phyloP scores from a whole-genome alignment of 768 basidiomycete species.

The Suillus alpinus region DNA sequence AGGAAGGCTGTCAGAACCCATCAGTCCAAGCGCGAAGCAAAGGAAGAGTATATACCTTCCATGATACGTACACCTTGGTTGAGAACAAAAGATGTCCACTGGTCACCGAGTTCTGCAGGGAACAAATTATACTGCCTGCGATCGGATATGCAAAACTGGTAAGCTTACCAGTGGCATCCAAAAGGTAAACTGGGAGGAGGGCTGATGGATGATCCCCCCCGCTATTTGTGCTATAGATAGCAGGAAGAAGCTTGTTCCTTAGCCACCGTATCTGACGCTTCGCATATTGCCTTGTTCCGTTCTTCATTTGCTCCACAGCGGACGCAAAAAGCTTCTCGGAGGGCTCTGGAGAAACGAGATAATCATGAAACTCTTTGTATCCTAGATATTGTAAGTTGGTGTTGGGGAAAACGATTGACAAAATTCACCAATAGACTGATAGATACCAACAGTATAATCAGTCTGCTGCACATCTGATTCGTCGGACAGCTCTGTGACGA shows the following conservation, averaged over 20 bases:
- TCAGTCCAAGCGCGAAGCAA: neutral
- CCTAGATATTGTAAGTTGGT: conserved; percentile 46
- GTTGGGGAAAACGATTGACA: neutral
- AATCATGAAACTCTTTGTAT: conserved; percentile 84
- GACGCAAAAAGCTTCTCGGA: conserved; percentile 43
- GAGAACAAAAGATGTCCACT: conserved; percentile 59
- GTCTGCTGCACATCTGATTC: conserved; percentile 10
- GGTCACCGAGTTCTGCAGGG: conserved; percentile 45
- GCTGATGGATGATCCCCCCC: conserved; percentile 18
- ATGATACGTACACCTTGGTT: conserved; percentile 48
- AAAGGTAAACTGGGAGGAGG: conserved; percentile 48
- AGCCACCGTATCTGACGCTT: conserved; percentile 93
- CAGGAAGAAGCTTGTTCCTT: conserved; percentile 82
- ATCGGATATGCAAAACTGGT: neutral
- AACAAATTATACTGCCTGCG: conserved; percentile 1
- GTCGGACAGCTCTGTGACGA: neutral
- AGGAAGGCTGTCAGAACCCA: conserved; percentile 53
- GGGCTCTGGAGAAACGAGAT: conserved; percentile 47
- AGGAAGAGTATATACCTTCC: conserved; percentile 36
- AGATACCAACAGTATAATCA: conserved; percentile 83
- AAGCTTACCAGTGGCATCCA: conserved; percentile 65
- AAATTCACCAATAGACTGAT: conserved; percentile 83
- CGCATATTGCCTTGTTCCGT: conserved; percentile 86
- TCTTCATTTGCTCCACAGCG: conserved; percentile 79
- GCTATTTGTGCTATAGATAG: conserved; percentile 43